Base-by-base conservation (phyloP, 2,329 filamentous ascomycete species). In the Ophiostoma fasciatum region DNA sequence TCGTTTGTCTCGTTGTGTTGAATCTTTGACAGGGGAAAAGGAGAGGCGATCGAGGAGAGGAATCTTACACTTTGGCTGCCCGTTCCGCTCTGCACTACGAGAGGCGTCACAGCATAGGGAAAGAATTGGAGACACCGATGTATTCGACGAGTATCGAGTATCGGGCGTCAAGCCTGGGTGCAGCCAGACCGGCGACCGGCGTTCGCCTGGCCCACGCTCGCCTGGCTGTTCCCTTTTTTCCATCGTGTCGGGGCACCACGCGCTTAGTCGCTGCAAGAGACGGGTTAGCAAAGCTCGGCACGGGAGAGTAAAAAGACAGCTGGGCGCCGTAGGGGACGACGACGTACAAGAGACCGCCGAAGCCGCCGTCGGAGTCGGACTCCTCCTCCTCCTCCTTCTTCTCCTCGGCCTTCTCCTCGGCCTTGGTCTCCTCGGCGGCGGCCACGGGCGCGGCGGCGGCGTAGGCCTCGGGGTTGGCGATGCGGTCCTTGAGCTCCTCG, bases 401-500 rank as follows among this genome's bases (percentile, higher is more conserved):
- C 55, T 75, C 66, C 54, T 74, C 68, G 47, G 68, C 65, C 47
- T 74, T 68, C 57, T 75, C 67, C 40, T 62, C 60, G 35, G 61
- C 63, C 45, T 67, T 64, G 36, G 62, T 60, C 39, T 63, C 64
- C 40, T 62, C 60, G 36, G 62, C 64, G 34, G 60, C 64, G 39
- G 77, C 79, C 46, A 59, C 74, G 40, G 88, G 84, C 48, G 80
- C 84, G 48, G 87, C 69, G 33, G 83, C 61, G 47, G 88, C 90
- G 62, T 96, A 98, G 38, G 84, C 84, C 38, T 98, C 90, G 51
- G 92, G 92, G 77, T 98, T 96, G 67, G 84, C 84, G 56, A 98
- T 94, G 62, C 90, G 85, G 70, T 98, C 90, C 82, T 98, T 98
- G 69, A 98, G 81, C 67, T 94, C 74, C 56, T 92, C 78, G 56